phyloP scores from a whole-genome alignment of 1,139 yeast genomes.

The Meyerozyma athensensis region DNA sequence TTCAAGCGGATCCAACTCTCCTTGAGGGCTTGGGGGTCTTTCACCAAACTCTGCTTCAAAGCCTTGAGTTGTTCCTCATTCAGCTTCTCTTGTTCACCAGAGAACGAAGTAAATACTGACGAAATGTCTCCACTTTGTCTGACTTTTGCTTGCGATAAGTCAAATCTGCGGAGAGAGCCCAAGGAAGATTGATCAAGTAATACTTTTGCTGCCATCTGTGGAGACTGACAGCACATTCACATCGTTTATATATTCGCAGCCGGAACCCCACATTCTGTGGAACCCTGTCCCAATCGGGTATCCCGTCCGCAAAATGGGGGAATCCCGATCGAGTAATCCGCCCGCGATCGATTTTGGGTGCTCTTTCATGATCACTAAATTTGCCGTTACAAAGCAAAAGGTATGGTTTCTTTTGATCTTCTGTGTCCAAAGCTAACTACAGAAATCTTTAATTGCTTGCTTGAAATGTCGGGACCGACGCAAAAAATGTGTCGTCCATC shows the following conservation, averaged over 20 bases:
- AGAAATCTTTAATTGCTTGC: constrained; percentile 16
- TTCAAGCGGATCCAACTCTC: constrained; percentile 23
- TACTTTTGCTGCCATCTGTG: background rate
- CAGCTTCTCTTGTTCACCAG: constrained; percentile 5
- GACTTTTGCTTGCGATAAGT: constrained; percentile 12
- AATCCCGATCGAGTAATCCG: background rate
- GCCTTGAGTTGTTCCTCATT: constrained; percentile 9
- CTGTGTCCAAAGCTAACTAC: constrained; percentile 2
- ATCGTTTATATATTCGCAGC: background rate
- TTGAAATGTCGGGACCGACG: constrained; percentile 15
- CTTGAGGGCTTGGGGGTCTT: constrained; percentile 17
- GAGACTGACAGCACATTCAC: too few relatives aligned
- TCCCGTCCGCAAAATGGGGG: constrained; percentile 6
- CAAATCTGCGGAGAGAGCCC: constrained; percentile 5
- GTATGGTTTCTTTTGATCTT: constrained; percentile 4
- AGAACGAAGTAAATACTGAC: constrained; percentile 17
- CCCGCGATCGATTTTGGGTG: too few relatives aligned
- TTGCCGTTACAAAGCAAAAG: constrained; percentile 5
- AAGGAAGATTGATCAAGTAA: background rate
- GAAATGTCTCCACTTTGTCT: constrained; percentile 20
- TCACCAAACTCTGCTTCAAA: constrained; percentile 19
- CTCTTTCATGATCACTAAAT: constrained; percentile 4
- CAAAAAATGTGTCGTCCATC: constrained; percentile 12
- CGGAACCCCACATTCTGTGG: background rate
- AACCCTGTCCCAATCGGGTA: constrained; percentile 7